Evolutionary conservation across 495 filamentous ascomycete genomes (phyloP).

Genomic region (Penicillium riverlandense): DNA sequence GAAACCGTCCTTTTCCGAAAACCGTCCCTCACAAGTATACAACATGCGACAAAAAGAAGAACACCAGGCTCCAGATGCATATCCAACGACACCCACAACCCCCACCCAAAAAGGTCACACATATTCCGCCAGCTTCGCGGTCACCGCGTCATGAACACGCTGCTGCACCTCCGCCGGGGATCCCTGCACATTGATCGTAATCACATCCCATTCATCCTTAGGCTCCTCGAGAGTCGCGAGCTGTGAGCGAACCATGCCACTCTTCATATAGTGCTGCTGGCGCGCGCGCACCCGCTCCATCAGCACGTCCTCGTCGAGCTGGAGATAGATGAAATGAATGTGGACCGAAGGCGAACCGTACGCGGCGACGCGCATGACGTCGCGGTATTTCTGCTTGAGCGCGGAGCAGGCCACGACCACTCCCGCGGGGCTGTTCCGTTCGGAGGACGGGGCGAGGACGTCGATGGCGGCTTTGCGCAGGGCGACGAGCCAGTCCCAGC

Average conservation of each 20-base stretch:
- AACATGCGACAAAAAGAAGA: too few relatives aligned
- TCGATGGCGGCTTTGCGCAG: constrained; percentile 75
- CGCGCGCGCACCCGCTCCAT: constrained; percentile 65
- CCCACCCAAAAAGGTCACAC: constrained; percentile 5
- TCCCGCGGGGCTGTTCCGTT: constrained; percentile 48
- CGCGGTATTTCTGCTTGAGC: constrained; percentile 93
- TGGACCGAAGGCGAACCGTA: constrained; percentile 68
- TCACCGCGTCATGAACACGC: constrained; percentile 52
- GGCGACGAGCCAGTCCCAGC: constrained; percentile 95
- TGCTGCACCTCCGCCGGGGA: constrained; percentile 58
- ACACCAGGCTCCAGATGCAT: too few relatives aligned
- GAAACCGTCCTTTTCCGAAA: too few relatives aligned
- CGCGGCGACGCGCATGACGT: constrained; percentile 86
- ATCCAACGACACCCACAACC: too few relatives aligned
- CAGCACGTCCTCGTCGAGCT: constrained; percentile 65
- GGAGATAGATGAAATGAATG: constrained; percentile 91
- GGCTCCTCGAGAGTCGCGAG: constrained; percentile 81
- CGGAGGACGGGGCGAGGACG: constrained; percentile 45
- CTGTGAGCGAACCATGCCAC: constrained; percentile 93
- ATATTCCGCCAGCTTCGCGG: constrained; percentile 26
- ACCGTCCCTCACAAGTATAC: too few relatives aligned
- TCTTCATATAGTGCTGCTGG: constrained; percentile 92
- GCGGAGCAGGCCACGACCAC: constrained; percentile 96
- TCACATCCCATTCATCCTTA: constrained; percentile 71
- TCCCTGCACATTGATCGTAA: constrained; percentile 71